Base-by-base conservation (phyloP, 768 basidiomycete species). In the Dioszegia hungarica region DNA sequence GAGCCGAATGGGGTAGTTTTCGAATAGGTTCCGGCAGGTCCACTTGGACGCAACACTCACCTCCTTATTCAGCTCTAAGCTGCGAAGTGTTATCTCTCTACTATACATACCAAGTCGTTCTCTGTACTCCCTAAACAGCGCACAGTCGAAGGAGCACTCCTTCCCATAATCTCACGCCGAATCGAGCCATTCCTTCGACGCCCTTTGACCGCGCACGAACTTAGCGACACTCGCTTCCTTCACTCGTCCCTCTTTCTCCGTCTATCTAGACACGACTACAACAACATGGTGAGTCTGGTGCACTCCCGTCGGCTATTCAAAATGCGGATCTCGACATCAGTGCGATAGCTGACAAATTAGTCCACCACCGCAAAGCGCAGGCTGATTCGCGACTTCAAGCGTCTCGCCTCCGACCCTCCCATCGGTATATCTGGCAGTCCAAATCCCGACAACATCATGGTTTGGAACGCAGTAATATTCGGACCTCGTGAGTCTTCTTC, bases 391-490 rank as follows among this genome's bases (percentile, higher is more conserved):
- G 95, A 99, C 79, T 98, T 99, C 79, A 98, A 95, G 79, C 83
- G 90, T 24, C 83, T 99, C 40, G 90, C 90, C 43, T 86, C 86
- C 22, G 95, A 98, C 73, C 93, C 94, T 3, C 95, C 95, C 0
- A 86, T 88, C 51, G 95, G 95, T 5, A 91, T 99, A 64, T 93
- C 90, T 3, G 95, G 94, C 14, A 93, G 90, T 69, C 94, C 95
- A 72, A 92, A 90, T 73, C 86, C 90, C 2, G 95, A 98, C 75
- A 98, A 98, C 75, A 95, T 99, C 77, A 95, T 98, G 91, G 82
- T 97, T 15, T 99, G 95, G 95, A 99, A 99, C 70, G 95, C 95
- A 1, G 95, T 99, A 56, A 99, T 99, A 61, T 98, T 99, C 72
- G 95, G 95, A 2, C 95, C 95, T 77, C 87, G 94, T 92, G 57